phyloP scores from a whole-genome alignment of 371 early-diverging fungal genomes.

The Rhizopus sp. region DNA sequence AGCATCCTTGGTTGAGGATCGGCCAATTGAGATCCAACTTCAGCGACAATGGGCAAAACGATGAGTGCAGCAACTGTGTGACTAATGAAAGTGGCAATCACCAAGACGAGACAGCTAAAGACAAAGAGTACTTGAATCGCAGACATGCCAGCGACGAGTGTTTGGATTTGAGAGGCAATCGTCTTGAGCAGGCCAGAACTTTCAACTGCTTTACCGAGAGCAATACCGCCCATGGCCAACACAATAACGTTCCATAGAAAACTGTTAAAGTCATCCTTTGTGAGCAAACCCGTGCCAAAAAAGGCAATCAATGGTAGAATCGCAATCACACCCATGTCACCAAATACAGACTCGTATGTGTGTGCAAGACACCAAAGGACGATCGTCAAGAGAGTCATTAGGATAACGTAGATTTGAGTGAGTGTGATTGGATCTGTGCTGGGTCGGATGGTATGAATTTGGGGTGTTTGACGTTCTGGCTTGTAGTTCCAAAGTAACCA shows the following conservation, averaged over 20 bases:
- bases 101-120: conserved; percentile 69
- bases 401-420: conserved; percentile 65
- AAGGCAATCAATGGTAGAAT: conserved; percentile 79
- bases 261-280: conserved; percentile 84
- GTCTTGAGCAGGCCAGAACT: conserved; percentile 73
- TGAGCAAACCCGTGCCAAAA: conserved; percentile 77
- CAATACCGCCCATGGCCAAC: conserved; percentile 89
- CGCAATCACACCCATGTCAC: conserved; percentile 85
- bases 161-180: conserved; percentile 73
- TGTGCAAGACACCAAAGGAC: conserved; percentile 76
- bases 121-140: conserved; percentile 70
- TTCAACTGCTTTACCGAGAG: conserved; percentile 81
- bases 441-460: conserved; percentile 58
- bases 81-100: conserved; percentile 91
- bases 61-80: conserved; percentile 94
- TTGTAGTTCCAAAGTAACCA: conserved; percentile 62
- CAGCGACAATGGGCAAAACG: conserved; percentile 79
- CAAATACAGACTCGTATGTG: conserved; percentile 60
- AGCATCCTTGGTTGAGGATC: conserved; percentile 89
- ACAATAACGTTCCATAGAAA: conserved; percentile 80
- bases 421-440: conserved; percentile 59
- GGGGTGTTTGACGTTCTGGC: conserved; percentile 62
- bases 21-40: conserved; percentile 71
- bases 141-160: conserved; percentile 62
- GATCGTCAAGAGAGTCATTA: conserved; percentile 72